Evolutionary conservation across 495 filamentous ascomycete species (phyloP).

Genomic region (Alectoria sarmentosa): DNA sequence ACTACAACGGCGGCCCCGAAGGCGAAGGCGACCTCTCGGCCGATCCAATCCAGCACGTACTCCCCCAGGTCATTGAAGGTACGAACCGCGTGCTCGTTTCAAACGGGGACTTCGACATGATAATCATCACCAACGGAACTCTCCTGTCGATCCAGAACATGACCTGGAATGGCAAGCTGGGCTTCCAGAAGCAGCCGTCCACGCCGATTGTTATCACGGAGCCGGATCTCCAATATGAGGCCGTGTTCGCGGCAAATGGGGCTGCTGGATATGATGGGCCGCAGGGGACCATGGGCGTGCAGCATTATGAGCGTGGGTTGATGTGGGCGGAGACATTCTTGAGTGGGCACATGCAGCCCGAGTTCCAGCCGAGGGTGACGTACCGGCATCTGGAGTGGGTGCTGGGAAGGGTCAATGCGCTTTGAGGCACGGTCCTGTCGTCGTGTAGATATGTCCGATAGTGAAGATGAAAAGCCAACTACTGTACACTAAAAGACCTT

Average conservation of each 20-base stretch:
- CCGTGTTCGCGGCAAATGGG: slow-evolving; percentile 19
- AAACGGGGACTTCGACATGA: slow-evolving; percentile 58
- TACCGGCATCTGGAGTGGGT: slow-evolving; percentile 17
- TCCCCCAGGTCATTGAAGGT: slow-evolving; percentile 57
- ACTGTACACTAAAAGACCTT: background rate
- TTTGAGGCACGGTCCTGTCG: background rate
- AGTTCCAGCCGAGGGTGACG: slow-evolving; percentile 10
- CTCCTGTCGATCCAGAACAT: slow-evolving; percentile 74
- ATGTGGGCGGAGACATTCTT: slow-evolving; percentile 13
- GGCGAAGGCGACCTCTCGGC: slow-evolving; percentile 31
- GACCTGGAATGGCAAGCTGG: slow-evolving; percentile 71
- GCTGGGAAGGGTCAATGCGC: background rate
- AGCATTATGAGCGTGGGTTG: slow-evolving; percentile 15
- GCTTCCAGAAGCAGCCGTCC: slow-evolving; percentile 52
- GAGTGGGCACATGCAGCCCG: slow-evolving; percentile 14
- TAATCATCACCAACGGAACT: slow-evolving; percentile 56
- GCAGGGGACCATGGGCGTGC: slow-evolving; percentile 11
- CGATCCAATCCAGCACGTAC: slow-evolving; percentile 40
- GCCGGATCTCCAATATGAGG: slow-evolving; percentile 24
- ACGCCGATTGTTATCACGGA: slow-evolving; percentile 17
- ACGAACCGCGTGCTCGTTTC: slow-evolving; percentile 61
- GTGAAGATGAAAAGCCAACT: background rate
- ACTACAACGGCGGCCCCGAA: slow-evolving; percentile 30
- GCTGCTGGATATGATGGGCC: background rate
- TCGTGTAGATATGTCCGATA: background rate